phyloP scores from a whole-genome alignment of 2,329 filamentous ascomycete species.

The Thermothelomyces thermophilus region DNA sequence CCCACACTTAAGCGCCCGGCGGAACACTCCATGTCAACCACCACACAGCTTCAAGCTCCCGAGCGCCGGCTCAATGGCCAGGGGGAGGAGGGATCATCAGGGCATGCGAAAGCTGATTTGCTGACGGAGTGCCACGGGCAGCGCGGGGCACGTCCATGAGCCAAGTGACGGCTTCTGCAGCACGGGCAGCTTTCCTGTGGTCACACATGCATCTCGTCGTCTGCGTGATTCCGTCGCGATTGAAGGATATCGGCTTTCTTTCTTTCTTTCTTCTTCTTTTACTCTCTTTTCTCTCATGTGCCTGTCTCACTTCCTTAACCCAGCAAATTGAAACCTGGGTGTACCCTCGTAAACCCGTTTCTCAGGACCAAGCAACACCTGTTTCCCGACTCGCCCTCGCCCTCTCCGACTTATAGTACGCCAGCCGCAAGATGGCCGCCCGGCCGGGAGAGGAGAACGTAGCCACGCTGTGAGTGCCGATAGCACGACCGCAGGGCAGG shows the following conservation, averaged over 20 bases:
- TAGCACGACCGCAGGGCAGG: not conserved
- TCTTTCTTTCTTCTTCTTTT: no score
- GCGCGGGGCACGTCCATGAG: constrained; percentile 7
- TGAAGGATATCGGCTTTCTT: not conserved
- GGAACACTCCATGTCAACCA: constrained; percentile 12
- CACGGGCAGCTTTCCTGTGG: not conserved
- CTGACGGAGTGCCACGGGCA: constrained; percentile 5
- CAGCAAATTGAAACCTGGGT: no score
- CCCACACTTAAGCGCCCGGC: constrained; percentile 25
- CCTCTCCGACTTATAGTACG: not conserved
- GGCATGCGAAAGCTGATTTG: constrained; percentile 15
- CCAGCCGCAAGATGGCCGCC: constrained; percentile 34
- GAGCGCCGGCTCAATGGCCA: constrained; percentile 8
- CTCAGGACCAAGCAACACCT: no score
- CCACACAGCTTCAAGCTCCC: not conserved
- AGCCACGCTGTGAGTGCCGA: constrained; percentile 36
- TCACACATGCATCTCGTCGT: constrained; percentile 6
- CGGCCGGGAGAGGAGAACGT: constrained; percentile 42
- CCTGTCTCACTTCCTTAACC: no score
- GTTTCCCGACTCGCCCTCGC: not conserved
- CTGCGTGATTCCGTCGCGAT: constrained; percentile 2
- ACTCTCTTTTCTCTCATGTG: no score
- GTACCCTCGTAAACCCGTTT: no score
- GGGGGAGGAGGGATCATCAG: constrained; percentile 10
- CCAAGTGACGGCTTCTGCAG: constrained; percentile 14